Evolutionary conservation across 805 yeast genomes (phyloP), one percentile per base, ranked within the genome.

Genomic region (Candida methanosorbosa): DNA sequence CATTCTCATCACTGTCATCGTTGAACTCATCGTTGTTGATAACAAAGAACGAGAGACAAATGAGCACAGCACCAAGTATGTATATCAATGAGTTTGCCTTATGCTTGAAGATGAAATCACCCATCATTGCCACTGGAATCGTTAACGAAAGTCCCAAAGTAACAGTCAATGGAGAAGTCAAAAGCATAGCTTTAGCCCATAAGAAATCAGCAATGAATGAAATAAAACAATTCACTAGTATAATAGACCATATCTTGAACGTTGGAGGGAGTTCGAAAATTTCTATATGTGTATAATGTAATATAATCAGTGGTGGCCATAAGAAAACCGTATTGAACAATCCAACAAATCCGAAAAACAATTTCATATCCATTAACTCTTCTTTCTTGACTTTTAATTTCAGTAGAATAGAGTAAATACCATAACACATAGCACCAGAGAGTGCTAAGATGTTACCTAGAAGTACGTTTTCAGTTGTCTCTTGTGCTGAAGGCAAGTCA

Each of bases 261-360:
- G 71, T 57, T 0, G 68, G 63, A 1, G 97, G 97, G 29, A 81
- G 48, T 47, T 75, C 87, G 41, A 92, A 79, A 8, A 54, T 58
- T 56, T 92, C 98, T 37, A 75, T 56, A 1, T 81, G 81, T 1
- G 68, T 41, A 38, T 59, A 66, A 57, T 90, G 74, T 38, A 90
- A 67, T 1, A 84, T 37, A 0, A 86, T 35, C 8, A 92, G 52
- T 5, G 86, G 57, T 3, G 98, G 97, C 96, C 97, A 87, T 29
- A 88, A 54, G 9, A 78, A 56, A 0, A 85, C 46, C 9, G 81
- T 50, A 43, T 87, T 84, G 62, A 81, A 82, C 5, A 90, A 61
- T 1, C 98, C 98, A 18, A 92, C 97, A 58, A 84, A 88, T 0
- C 97, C 98, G 53, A 92, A 88, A 50, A 92, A 92, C 24, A 88